Base-by-base conservation (phyloP, 2,329 filamentous ascomycete species). In the Metarhizium brunneum region DNA sequence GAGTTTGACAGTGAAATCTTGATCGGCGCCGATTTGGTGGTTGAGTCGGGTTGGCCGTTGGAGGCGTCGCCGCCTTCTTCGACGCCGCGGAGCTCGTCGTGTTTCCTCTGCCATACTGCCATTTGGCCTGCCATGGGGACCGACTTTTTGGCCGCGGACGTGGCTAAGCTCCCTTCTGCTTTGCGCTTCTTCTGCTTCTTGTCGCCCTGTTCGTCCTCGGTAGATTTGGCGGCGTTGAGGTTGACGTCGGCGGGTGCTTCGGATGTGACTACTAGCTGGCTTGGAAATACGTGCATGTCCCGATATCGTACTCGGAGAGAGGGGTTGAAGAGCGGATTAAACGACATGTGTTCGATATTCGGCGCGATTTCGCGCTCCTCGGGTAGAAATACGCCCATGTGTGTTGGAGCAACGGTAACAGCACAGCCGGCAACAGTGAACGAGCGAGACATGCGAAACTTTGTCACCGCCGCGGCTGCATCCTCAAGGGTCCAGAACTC, bases 311-410 rank as follows among this genome's bases (percentile, higher is more conserved):
- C 77, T 57, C 83, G 83, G 56, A 88, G 70, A 0, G 78, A 74
- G 1, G 84, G 77, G 62, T 91, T 91, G 60, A 82, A 83, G 2
- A 89, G 75, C 2, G 87, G 86, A 36, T 79, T 77, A 64, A 92
- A 92, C 0, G 85, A 87, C 66, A 85, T 84, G 49, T 73, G 76
- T 14, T 82, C 78, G n/a, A 76, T 80, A 18, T 79, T 79, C 0
- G 79, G 74, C 5, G 76, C 76, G 1, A 74, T 56, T 7, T 79
- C 76, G 52, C 85, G 80, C 51, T 87, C 76, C 47, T 88, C 85
- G 0, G 87, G 88, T 13, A 92, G 82, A 64, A 95, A 94, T 2
- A 94, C 88, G 5, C 89, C 89, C n/a, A 88, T 83, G 61, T 94
- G 89, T 43, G 92, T 91, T 61, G 87, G 90, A 47, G 82, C 86